A percentile compares a stretch with the other conserved stretches of the same genome.
Conservation (phyloP, 306 rosid genomes). For the Citrullus colocynthis region DNA sequence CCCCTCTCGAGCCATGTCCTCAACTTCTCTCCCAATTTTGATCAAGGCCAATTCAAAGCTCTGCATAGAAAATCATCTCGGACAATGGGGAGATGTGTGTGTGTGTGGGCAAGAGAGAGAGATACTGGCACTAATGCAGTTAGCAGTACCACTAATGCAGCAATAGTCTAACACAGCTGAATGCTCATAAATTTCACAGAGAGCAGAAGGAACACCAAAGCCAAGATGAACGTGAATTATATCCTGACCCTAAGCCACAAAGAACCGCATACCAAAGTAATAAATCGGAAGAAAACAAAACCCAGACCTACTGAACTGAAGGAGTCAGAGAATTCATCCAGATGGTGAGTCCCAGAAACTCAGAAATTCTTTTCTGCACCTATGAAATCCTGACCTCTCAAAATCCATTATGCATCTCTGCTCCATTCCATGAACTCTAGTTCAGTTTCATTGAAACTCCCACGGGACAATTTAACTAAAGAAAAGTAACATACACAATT, state of each 20-base stretch:
- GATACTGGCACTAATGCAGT: neutral
- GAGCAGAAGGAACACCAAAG: neutral
- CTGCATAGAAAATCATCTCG: neutral
- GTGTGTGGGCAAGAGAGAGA: neutral
- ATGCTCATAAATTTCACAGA: neutral
- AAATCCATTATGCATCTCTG: constrained; percentile 48
- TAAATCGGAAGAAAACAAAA: constrained; percentile 1
- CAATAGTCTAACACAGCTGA: neutral
- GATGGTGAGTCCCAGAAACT: constrained; percentile 29
- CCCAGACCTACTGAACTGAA: constrained; percentile 24
- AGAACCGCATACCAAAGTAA: constrained; percentile 7
- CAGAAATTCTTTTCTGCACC: constrained; percentile 25
- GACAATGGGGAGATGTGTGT: neutral
- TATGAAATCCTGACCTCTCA: constrained; percentile 27
- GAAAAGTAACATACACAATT: constrained; percentile 8
- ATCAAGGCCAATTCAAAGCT: neutral
- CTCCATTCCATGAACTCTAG: constrained; percentile 34
- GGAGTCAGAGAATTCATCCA: constrained; percentile 12
- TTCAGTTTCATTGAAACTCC: constrained; percentile 13
- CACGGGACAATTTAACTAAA: constrained; percentile 2
- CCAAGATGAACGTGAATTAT: neutral
- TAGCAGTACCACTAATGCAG: neutral
- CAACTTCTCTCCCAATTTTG: neutral
- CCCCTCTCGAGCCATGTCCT: neutral
- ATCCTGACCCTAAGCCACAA: neutral